phyloP scores from a whole-genome alignment of 495 filamentous ascomycete genomes.

The Xylaria venustula region DNA sequence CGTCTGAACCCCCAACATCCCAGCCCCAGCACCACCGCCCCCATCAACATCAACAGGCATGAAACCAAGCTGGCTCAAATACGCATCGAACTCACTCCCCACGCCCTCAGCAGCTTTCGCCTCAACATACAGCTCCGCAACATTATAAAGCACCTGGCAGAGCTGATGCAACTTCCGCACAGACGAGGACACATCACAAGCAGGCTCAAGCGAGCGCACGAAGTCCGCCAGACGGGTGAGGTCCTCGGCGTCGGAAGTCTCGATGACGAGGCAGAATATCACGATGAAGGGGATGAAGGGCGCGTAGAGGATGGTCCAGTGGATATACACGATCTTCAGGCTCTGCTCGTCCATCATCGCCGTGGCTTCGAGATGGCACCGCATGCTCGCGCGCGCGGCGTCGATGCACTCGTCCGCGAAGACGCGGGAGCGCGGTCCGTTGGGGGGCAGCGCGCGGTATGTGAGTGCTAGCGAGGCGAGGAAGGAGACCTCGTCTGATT shows the following conservation, averaged over 20 bases:
- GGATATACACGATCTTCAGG: constrained; percentile 57
- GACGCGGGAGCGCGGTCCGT: constrained; percentile 39
- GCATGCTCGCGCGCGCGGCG: constrained; percentile 54
- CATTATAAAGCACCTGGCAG: constrained; percentile 59
- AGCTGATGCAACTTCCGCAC: constrained; percentile 59
- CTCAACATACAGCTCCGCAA: constrained; percentile 63
- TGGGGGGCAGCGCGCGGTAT: constrained; percentile 59
- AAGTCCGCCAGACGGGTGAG: constrained; percentile 55
- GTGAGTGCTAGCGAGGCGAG: constrained; percentile 56
- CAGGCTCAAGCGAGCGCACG: constrained; percentile 53
- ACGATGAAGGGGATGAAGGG: constrained; percentile 71
- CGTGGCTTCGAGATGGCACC: constrained; percentile 53
- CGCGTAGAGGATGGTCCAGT: constrained; percentile 64
- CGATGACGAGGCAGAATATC: constrained; percentile 67
- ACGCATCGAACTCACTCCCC: constrained; percentile 63
- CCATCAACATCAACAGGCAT: constrained; percentile 42
- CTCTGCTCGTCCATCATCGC: constrained; percentile 44
- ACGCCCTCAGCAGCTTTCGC: constrained; percentile 53
- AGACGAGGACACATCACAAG: constrained; percentile 52
- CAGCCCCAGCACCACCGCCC: too few relatives aligned
- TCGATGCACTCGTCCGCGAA: constrained; percentile 62
- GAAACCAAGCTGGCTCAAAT: constrained; percentile 62
- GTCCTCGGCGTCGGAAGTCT: constrained; percentile 47
- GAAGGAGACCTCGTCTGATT: constrained; percentile 56
- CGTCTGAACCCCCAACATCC: constrained; percentile 12